phyloP scores from a whole-genome alignment of 306 rosid species.

The Prunus mira region DNA sequence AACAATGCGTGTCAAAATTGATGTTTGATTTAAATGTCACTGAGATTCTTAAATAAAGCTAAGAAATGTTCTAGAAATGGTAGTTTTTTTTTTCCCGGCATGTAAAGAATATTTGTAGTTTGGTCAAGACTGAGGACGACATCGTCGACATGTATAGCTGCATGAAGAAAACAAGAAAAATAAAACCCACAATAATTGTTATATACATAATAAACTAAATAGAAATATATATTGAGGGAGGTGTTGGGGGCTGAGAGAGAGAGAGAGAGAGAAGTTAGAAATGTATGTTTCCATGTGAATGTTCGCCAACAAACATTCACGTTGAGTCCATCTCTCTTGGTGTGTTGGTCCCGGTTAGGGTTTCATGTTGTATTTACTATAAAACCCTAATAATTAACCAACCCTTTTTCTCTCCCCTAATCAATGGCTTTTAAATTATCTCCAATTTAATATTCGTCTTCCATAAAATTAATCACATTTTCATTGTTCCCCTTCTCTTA shows the following conservation, averaged over 20 bases:
- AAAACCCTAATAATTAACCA: constrained; percentile 3
- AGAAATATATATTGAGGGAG: not conserved
- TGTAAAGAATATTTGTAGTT: constrained; percentile 9
- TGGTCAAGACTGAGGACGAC: constrained; percentile 1
- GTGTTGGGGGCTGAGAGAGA: constrained; percentile 16
- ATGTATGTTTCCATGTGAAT: constrained; percentile 57
- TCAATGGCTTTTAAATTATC: constrained; percentile 28
- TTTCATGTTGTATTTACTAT: not conserved
- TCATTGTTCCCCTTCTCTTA: not conserved
- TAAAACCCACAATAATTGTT: constrained; percentile 1
- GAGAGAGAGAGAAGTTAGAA: constrained; percentile 9
- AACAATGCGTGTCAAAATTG: no score
- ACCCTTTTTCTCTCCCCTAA: constrained; percentile 6
- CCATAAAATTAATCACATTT: constrained; percentile 9
- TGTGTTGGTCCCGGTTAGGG: constrained; percentile 49
- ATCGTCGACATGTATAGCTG: not conserved
- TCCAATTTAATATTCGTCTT: constrained; percentile 2
- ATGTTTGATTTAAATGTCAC: not conserved
- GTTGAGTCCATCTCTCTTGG: constrained; percentile 47
- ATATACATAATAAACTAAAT: not conserved
- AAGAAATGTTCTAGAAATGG: no score
- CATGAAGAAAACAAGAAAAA: constrained; percentile 3
- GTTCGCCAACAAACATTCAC: constrained; percentile 73
- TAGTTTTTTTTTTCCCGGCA: not conserved
- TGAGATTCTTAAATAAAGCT: not conserved